A percentile compares a stretch with the other conserved stretches of the same genome.
Conservation (phyloP, 768 basidiomycete species). For the Nidularia sp. region DNA sequence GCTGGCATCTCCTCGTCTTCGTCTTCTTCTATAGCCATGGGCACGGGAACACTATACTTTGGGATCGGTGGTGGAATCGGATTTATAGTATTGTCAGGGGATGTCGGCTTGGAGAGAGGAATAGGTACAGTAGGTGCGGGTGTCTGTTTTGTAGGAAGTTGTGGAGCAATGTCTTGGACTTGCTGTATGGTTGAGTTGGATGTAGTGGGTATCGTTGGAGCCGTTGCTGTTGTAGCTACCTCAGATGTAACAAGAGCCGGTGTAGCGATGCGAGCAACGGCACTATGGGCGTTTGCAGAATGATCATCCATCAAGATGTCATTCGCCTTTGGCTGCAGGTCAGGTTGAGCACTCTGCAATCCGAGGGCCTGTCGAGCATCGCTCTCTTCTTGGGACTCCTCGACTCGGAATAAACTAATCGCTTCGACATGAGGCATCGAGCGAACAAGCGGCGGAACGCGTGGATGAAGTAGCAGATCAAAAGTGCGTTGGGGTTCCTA, state of each 20-base stretch:
- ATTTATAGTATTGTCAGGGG: no score
- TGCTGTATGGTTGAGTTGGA: background rate
- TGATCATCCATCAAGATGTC: conserved; percentile 22
- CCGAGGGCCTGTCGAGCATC: conserved; percentile 37
- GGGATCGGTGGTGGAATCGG: no score
- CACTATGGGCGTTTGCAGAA: background rate
- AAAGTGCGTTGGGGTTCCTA: conserved; percentile 30
- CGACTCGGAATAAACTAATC: conserved; percentile 55
- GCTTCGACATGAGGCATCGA: conserved; percentile 60
- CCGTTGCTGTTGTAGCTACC: no score
- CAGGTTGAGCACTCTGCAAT: conserved; percentile 17
- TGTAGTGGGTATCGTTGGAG: background rate
- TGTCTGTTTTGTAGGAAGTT: conserved; percentile 1
- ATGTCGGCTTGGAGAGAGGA: no score
- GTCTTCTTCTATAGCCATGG: conserved; percentile 34
- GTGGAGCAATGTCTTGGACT: background rate
- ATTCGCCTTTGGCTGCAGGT: conserved; percentile 5
- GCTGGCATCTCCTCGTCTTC: conserved; percentile 73
- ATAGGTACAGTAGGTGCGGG: no score
- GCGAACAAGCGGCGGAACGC: conserved; percentile 71
- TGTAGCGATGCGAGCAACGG: background rate
- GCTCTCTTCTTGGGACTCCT: conserved; percentile 64
- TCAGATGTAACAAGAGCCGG: background rate
- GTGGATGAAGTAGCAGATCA: conserved; percentile 73
- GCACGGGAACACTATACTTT: no score